A percentile compares a stretch with the other conserved stretches of the same genome.
Evolutionary conservation across 202 grass and related monocot species (phyloP).

Genomic region (Panicum virgatum): DNA sequence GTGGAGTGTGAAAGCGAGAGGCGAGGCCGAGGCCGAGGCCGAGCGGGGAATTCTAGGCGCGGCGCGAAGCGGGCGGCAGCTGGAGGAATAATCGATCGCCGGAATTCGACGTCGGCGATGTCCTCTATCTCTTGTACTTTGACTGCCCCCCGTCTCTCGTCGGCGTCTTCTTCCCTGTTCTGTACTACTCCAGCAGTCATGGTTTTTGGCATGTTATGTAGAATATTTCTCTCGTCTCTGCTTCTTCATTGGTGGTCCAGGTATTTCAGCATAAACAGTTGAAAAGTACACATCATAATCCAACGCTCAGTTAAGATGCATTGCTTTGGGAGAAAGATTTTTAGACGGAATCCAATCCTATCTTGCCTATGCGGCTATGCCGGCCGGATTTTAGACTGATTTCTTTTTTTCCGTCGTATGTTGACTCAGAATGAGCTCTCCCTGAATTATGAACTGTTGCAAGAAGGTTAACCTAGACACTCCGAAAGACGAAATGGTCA

Average conservation of each 20-base stretch:
- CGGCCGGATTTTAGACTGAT: background rate
- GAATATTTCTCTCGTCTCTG: background rate
- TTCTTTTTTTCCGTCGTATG: background rate
- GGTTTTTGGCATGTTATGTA: background rate
- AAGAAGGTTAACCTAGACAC: background rate
- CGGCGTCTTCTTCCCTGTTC: background rate
- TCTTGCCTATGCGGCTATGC: background rate
- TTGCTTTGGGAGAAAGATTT: background rate
- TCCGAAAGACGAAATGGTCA: background rate
- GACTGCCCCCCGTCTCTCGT: background rate
- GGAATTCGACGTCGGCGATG: constrained; percentile 29
- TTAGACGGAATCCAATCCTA: background rate
- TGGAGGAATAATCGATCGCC: background rate
- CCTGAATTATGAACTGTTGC: background rate
- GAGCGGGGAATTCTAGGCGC: constrained; percentile 29
- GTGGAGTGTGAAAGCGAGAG: constrained; percentile 14
- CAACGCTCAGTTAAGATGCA: background rate
- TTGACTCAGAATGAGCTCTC: background rate
- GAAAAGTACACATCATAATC: background rate
- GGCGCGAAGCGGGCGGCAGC: background rate
- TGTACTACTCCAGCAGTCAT: background rate
- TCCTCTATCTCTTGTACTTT: constrained; percentile 5
- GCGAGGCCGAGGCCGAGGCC: background rate
- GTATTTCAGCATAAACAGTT: background rate
- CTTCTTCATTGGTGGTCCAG: background rate